Percentiles rank a stretch among this genome's conserved stretches.
Conservation (phyloP, 768 basidiomycete species). For the Russula earlei region DNA sequence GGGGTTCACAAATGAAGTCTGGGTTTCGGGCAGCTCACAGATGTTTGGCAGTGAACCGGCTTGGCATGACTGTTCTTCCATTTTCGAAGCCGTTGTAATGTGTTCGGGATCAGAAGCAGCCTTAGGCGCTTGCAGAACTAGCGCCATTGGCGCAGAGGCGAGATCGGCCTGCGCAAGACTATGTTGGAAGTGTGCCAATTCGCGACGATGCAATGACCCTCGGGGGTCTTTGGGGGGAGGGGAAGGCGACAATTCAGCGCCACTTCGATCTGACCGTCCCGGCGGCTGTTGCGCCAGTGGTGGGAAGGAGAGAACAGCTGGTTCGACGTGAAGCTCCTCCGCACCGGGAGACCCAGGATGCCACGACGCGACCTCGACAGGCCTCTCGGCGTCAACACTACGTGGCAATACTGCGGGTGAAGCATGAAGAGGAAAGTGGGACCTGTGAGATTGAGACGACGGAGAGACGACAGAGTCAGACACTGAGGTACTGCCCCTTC, state of each 20-base stretch:
- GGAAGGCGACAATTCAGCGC: background rate
- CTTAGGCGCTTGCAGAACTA: background rate
- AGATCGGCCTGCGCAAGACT: background rate
- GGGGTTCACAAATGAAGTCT: background rate
- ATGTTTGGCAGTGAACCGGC: background rate
- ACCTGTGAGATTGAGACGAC: conserved; percentile 8
- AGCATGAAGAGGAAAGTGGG: conserved; percentile 8
- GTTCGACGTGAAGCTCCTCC: background rate
- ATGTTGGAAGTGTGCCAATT: background rate
- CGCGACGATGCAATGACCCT: conserved; percentile 1
- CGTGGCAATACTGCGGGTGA: conserved; percentile 4
- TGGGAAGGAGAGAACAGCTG: background rate
- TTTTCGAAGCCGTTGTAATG: background rate
- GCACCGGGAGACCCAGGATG: background rate
- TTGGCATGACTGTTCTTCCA: background rate
- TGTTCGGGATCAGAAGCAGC: background rate
- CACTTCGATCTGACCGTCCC: background rate
- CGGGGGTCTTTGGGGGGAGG: background rate
- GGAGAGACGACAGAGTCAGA: conserved; percentile 2
- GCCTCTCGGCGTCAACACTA: background rate
- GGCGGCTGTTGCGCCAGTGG: background rate
- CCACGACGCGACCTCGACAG: background rate
- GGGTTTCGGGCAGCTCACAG: background rate
- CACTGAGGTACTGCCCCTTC: background rate
- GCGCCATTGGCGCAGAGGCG: background rate